Conservation (phyloP, 1,284 basidiomycete genomes). For the Cutaneotrichosporon dermatis region DNA sequence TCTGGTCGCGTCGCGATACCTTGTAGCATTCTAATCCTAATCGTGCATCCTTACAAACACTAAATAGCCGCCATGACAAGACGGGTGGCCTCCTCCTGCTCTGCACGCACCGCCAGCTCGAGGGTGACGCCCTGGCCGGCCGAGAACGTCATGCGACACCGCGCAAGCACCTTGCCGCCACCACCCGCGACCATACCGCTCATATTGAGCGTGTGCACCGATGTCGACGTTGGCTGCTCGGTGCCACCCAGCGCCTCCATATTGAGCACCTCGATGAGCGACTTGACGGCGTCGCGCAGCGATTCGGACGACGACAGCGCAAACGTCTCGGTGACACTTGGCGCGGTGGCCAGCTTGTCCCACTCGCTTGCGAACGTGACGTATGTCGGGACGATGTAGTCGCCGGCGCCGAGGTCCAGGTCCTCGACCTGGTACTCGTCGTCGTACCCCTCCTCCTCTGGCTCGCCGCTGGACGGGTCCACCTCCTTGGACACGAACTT, state of each 20-base stretch:
- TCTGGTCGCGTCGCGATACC: no score
- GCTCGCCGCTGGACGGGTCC: slow-evolving; percentile 92
- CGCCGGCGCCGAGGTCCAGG: slow-evolving; percentile 81
- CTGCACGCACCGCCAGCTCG: slow-evolving; percentile 87
- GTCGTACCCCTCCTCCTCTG: slow-evolving; percentile 96
- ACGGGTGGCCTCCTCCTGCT: slow-evolving; percentile 76
- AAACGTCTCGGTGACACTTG: slow-evolving; percentile 86
- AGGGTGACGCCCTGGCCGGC: slow-evolving; percentile 89
- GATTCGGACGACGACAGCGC: slow-evolving; percentile 87
- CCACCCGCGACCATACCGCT: slow-evolving; percentile 84
- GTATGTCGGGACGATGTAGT: slow-evolving; percentile 90
- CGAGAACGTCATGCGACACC: slow-evolving; percentile 93
- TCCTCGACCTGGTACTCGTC: slow-evolving; percentile 99
- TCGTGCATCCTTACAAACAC: slow-evolving; percentile 10
- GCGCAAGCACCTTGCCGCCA: slow-evolving; percentile 85
- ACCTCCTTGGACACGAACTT: slow-evolving; percentile 97
- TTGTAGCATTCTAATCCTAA: no score
- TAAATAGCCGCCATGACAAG: slow-evolving; percentile 89
- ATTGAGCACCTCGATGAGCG: slow-evolving; percentile 63
- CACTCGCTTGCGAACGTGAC: slow-evolving; percentile 88
- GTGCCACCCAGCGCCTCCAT: slow-evolving; percentile 95
- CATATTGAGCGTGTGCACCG: slow-evolving; percentile 91
- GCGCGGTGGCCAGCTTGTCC: slow-evolving; percentile 77
- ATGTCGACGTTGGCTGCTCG: slow-evolving; percentile 70
- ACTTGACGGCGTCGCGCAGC: slow-evolving; percentile 52